Base-by-base conservation (phyloP, 148 eudicot species). In the Fallopia convolvulus region DNA sequence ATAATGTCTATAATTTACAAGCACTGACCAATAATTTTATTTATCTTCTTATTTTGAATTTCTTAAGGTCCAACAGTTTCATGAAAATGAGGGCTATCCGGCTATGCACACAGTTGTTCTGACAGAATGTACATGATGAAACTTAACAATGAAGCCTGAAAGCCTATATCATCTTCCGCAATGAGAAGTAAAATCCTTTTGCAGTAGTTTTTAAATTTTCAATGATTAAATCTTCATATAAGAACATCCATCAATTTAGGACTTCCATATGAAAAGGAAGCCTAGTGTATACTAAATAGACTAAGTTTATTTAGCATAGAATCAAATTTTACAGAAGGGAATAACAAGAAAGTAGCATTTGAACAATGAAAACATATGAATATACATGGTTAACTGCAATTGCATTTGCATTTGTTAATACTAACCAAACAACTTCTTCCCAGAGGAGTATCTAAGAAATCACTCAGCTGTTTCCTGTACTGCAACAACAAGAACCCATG, bases 381-480 rank as follows among this genome's bases (percentile, higher is more conserved):
- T 56, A 65, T 49, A 23, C 6, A 58, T 23, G 65, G 26, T 21
- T 8, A 58, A 49, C 68, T 53, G 41, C 11, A 56, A 6, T 66
- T 66, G 23, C 20, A 26, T 65, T 66, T 66, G 23, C 20, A 26
- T 65, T 75, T 13, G 52, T 33, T 6, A 44, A 78, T 77, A 86
- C 95, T 88, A 80, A 95, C 99, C 73, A 89, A 72, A 63, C 79
- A 86, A 78, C 87, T 86, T 77, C 80, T 85, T 68, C 99, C 97
- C 61, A 95, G 15, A 6, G 97, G 97, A 61, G 97, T 81, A 65
- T 90, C 86, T 77, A 87, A 77, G 83, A 92, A 87, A 81, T 86
- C 87, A 83, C 70, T 83, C 33, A 95, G 56, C 80, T 89, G 89
- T 88, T 82, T 92, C 86, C 91, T 89, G 82, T 92, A 92, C 99